Percentiles rank a stretch among this genome's conserved stretches.
Conservation (phyloP, 1,139 yeast genomes). For the Nakaseomyces glabratus region DNA sequence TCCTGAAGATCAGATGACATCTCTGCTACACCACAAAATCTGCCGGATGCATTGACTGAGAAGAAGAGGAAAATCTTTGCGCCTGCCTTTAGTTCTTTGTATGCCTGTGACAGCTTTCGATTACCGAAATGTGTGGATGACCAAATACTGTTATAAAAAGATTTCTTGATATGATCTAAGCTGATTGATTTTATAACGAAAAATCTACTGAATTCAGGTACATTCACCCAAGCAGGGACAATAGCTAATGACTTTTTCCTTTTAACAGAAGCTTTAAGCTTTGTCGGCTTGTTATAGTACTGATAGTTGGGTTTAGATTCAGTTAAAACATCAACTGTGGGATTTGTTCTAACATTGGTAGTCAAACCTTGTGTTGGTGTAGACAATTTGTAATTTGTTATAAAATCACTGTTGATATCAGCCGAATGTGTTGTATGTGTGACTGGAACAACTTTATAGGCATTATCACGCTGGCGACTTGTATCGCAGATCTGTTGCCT, state of each 20-base stretch:
- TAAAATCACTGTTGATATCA: too few relatives aligned
- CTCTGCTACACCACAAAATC: slow-evolving; percentile 55
- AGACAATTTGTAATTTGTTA: too few relatives aligned
- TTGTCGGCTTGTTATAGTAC: too few relatives aligned
- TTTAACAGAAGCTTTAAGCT: too few relatives aligned
- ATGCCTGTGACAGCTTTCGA: slow-evolving; percentile 40
- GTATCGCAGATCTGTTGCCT: too few relatives aligned
- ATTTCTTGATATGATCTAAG: slow-evolving; percentile 41
- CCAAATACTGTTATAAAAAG: slow-evolving; percentile 46
- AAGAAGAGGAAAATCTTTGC: slow-evolving; percentile 40
- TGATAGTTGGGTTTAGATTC: too few relatives aligned
- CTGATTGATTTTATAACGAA: slow-evolving; percentile 51
- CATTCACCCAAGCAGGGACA: slow-evolving; percentile 21
- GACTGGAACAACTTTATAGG: too few relatives aligned
- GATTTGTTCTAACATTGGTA: too few relatives aligned
- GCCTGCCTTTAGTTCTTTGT: slow-evolving; percentile 18
- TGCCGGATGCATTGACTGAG: slow-evolving; percentile 52
- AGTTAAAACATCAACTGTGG: too few relatives aligned
- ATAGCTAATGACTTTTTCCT: slow-evolving; percentile 14
- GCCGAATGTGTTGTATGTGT: too few relatives aligned
- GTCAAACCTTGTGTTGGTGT: too few relatives aligned
- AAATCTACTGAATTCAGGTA: slow-evolving; percentile 35
- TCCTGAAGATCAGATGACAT: slow-evolving; percentile 38
- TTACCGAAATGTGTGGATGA: slow-evolving; percentile 52
- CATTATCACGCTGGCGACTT: too few relatives aligned